phyloP scores from a whole-genome alignment of 192 early-diverging fungal genomes.

The Mortierella alpina region DNA sequence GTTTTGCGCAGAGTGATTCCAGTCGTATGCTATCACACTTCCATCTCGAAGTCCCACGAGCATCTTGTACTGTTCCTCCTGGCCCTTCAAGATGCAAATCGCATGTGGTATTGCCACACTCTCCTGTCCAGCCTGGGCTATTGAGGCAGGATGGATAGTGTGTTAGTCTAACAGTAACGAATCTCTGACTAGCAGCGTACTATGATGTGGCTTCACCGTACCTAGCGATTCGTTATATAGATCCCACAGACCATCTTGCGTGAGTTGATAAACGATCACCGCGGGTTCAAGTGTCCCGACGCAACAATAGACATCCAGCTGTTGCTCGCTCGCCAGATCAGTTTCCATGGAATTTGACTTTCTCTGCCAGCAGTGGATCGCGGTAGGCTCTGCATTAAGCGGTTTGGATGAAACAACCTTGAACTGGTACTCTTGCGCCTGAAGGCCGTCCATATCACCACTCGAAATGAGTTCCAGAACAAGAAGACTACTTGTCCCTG shows the following conservation, averaged over 20 bases:
- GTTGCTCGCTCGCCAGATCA: not conserved
- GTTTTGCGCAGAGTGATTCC: not conserved
- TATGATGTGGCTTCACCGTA: not conserved
- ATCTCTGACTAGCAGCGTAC: not conserved
- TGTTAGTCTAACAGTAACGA: not conserved
- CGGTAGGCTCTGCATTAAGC: slow-evolving; percentile 29
- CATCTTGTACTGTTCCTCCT: slow-evolving; percentile 6
- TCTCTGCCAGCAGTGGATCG: slow-evolving; percentile 32
- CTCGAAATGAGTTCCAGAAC: slow-evolving; percentile 7
- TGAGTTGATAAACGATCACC: slow-evolving; percentile 20
- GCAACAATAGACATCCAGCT: slow-evolving; percentile 7
- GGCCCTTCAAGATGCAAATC: slow-evolving; percentile 9
- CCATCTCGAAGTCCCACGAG: slow-evolving; percentile 43
- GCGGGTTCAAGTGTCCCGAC: slow-evolving; percentile 41
- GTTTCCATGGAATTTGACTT: not conserved
- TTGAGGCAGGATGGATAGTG: not conserved
- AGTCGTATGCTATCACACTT: slow-evolving; percentile 29
- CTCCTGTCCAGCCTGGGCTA: slow-evolving; percentile 28
- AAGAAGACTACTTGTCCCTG: slow-evolving; percentile 17
- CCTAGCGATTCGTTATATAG: slow-evolving; percentile 29
- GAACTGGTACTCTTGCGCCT: not conserved
- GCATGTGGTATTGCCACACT: slow-evolving; percentile 35
- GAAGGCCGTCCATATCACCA: not conserved
- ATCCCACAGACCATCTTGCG: not conserved
- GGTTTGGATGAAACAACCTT: not conserved